phyloP scores from a whole-genome alignment of 441 rosid genomes.

The Isatis lusitanica region DNA sequence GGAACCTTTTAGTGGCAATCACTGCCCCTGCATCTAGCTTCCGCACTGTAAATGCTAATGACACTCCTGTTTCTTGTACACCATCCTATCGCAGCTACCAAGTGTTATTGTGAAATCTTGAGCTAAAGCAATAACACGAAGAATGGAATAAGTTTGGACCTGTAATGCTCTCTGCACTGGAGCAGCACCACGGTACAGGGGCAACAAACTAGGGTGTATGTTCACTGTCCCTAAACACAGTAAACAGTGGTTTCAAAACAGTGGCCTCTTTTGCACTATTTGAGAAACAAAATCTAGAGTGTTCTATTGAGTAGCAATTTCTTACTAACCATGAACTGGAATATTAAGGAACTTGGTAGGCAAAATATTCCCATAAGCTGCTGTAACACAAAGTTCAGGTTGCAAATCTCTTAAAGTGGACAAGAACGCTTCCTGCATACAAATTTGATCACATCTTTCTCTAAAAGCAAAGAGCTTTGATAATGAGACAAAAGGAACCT shows the following conservation, averaged over 20 bases:
- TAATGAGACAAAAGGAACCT: constrained; percentile 1
- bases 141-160: constrained; percentile 38
- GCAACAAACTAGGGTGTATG: constrained; percentile 89
- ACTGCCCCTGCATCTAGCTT: constrained; percentile 93
- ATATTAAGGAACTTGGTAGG: constrained; percentile 81
- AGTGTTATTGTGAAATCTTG: constrained; percentile 23
- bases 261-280: not conserved
- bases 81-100: constrained; percentile 66
- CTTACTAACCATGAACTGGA: constrained; percentile 74
- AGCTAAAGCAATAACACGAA: not conserved
- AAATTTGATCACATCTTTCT: not conserved
- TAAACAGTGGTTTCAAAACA: not conserved
- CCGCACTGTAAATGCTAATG: constrained; percentile 81
- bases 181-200: constrained; percentile 91
- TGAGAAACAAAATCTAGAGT: not conserved
- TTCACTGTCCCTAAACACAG: constrained; percentile 79
- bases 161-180: constrained; percentile 91
- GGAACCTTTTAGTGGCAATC: constrained; percentile 56
- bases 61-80: constrained; percentile 82
- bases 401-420: constrained; percentile 65
- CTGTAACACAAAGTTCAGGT: constrained; percentile 89
- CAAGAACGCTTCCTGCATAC: constrained; percentile 66
- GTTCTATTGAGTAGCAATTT: constrained; percentile 5
- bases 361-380: constrained; percentile 92
- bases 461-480: not conserved